Evolutionary conservation across 176 grass and related monocot species (phyloP), one percentile per base, ranked within the genome.

Genomic region (Bonia amplexicaulis): DNA sequence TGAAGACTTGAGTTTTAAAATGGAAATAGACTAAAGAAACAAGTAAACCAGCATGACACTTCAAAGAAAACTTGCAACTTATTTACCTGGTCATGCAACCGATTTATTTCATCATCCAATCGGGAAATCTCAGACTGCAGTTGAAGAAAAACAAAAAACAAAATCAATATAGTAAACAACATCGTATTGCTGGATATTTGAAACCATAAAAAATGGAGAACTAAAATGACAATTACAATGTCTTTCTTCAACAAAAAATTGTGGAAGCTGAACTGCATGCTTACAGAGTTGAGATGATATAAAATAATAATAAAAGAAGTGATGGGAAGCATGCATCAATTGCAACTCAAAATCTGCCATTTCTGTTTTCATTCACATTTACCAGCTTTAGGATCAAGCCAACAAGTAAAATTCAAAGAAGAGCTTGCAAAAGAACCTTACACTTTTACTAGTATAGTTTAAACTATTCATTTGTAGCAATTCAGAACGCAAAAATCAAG

Each of bases 11-110:
- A 35, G 2, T 7, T 65, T 14, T 20, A 10, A 26, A 66, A 65
- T 49, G 58, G 46, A 4, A 82, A 44, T 84, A 23, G 31, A 57
- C 12, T 41, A 75, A 61, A 60, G 16, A 78, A 19, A 20, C 26
- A 76, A 61, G 52, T 66, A 89, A 53, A 41, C 6, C 7, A 6
- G 61, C 61, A 91, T 25, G 59, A 7, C 8, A 60, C 7, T 73
- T 80, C 9, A 77, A 46, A 89, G 19, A 57, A 68, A 39, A 44
- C 7, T 75, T 80, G 42, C 27, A 61, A 44, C 58, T 29, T 60
- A 87, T 71, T 67, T 99, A 99, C 97, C 97, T 99, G 97, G 64
- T 89, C 92, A 29, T 91, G 93, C 85, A 99, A 87, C 77, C 26
- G 86, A 55, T 76, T 91, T 78, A 99, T 73, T 82, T 96, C 42